phyloP scores from a whole-genome alignment of 2,329 filamentous ascomycete genomes.

The Aspergillus sp. region DNA sequence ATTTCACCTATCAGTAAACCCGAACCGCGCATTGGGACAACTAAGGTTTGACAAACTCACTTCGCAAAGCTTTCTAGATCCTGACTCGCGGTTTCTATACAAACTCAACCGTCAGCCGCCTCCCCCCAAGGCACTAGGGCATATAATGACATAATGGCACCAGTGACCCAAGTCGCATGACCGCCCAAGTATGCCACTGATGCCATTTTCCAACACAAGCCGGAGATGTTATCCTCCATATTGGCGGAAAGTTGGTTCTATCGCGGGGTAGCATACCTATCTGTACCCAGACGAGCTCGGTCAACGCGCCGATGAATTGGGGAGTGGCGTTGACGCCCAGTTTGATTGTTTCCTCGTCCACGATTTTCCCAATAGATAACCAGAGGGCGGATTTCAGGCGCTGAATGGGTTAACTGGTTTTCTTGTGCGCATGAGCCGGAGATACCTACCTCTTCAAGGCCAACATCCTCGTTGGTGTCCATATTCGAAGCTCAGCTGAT shows the following conservation, averaged over 20 bases:
- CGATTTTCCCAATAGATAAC: slow-evolving; percentile 80
- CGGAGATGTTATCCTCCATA: neutral
- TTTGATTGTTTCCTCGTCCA: slow-evolving; percentile 77
- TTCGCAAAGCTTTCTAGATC: slow-evolving; percentile 67
- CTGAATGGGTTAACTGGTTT: slow-evolving; percentile 44
- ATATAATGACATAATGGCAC: slow-evolving; percentile 10
- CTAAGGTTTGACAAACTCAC: slow-evolving; percentile 28
- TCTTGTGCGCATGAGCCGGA: neutral
- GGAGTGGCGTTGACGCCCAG: slow-evolving; percentile 82
- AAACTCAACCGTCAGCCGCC: neutral
- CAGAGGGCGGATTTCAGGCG: slow-evolving; percentile 82
- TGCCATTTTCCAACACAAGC: neutral
- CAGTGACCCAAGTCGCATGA: neutral
- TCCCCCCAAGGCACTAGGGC: neutral
- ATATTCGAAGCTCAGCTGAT: slow-evolving; percentile 10
- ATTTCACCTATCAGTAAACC: slow-evolving; percentile 22
- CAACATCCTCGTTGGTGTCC: slow-evolving; percentile 30
- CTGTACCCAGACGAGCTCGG: slow-evolving; percentile 83
- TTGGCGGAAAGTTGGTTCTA: neutral
- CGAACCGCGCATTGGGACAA: neutral
- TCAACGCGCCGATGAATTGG: slow-evolving; percentile 83
- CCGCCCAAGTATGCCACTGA: neutral
- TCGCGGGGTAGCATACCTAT: slow-evolving; percentile 60
- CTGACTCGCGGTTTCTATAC: slow-evolving; percentile 52
- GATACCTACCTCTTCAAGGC: slow-evolving; percentile 34